Evolutionary conservation across 106 monocot genomes (phyloP), one percentile per base, ranked within the genome.

Genomic region (Narthecium ossifragum): DNA sequence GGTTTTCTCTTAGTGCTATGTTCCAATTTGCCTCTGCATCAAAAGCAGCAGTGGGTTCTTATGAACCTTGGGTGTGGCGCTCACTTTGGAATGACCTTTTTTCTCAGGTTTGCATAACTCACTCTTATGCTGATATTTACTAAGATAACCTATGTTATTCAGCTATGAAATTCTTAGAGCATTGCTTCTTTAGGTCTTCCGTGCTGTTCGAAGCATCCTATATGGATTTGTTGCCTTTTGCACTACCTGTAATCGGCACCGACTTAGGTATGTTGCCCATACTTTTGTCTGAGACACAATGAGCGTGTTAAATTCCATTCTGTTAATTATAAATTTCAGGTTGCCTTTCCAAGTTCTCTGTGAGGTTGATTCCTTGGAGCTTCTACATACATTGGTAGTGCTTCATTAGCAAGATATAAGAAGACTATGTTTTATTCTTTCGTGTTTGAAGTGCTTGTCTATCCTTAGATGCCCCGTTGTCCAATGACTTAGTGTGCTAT

Each of bases 151-250:
- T 7, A 39, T 62, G 22, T 33, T 59, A 5, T 4, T 26, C 23
- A 60, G 28, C 2, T 64, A 47, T 31, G 26, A 29, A 48, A 33
- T 7, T 52, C 32, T 31, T n/a, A 34, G 36, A 31, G 63, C 33
- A 49, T 57, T 43, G 21, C 51, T 64, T 51, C 15, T 71, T 51
- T 62, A 99, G 98, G 66, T 99, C 36, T 91, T 99, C 22, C 87
- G 85, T 74, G 98, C 91, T 47, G 22, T 88, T 38, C 75, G 77
- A 39, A 91, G 91, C 46, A 85, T 99, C 64, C 22, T 99, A 25
- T 85, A 92, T 75, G 98, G 98, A 46, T 79, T 99, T 51, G 78
- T 91, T 75, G 88, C 98, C 13, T 99, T 99, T 58, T 91, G 81
- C 59, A 57, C 91, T 34, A 66, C 84, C 22, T 88, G 87, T 72